Percentiles rank a stretch among this genome's conserved stretches.
phyloP scores from a whole-genome alignment of 345 rosid genomes.

The Ceriops zippeliana region DNA sequence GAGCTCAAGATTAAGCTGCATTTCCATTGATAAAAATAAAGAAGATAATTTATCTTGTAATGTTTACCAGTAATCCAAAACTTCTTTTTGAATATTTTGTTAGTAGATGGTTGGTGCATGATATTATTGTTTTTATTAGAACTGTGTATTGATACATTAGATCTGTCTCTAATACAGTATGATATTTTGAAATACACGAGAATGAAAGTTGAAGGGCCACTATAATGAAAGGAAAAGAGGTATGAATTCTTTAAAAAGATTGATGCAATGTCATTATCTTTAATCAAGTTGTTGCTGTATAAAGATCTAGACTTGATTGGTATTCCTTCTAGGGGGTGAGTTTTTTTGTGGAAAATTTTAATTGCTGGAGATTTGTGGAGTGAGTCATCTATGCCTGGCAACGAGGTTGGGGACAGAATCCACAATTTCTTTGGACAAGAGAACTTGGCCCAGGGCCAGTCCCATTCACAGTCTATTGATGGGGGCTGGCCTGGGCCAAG shows the following conservation, averaged over 20 bases:
- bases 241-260: constrained; percentile 6
- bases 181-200: constrained; percentile 14
- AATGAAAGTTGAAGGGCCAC: constrained; percentile 23
- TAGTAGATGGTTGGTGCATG: too few species aligned
- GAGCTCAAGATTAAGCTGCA: too few species aligned
- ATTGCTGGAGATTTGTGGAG: constrained; percentile 29
- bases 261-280: neutral
- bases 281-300: constrained; percentile 8
- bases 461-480: constrained; percentile 55
- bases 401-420: constrained; percentile 88
- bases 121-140: neutral
- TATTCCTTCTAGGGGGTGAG: constrained; percentile 24
- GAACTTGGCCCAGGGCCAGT: constrained; percentile 61
- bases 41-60: too few species aligned
- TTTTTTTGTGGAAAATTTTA: constrained; percentile 26
- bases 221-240: constrained; percentile 33
- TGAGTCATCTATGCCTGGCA: constrained; percentile 87
- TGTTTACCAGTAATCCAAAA: too few species aligned
- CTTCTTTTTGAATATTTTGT: too few species aligned
- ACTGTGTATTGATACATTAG: constrained; percentile 4
- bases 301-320: constrained; percentile 15
- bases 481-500: constrained; percentile 56
- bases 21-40: too few species aligned
- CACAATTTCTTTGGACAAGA: constrained; percentile 84
- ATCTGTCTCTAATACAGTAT: constrained; percentile 19